Conservation (phyloP, 2,329 filamentous ascomycete genomes). For the Xylaria digitata region DNA sequence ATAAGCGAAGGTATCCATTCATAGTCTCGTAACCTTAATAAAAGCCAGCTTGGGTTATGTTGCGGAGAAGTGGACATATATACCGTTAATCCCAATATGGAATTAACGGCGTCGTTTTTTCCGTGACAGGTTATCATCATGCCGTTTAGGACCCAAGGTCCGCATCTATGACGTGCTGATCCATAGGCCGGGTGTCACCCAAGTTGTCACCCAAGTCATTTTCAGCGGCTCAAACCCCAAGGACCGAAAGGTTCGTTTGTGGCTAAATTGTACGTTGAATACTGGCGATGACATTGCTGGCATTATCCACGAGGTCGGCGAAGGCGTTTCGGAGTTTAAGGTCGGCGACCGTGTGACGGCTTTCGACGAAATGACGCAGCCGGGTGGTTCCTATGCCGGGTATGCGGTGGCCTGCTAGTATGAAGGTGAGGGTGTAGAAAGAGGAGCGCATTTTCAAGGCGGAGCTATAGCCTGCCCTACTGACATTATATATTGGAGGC, state of each 20-base stretch:
- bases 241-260: constrained; percentile 56
- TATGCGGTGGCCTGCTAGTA: constrained; percentile 67
- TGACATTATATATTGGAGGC: too few relatives aligned
- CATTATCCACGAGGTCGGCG: constrained; percentile 65
- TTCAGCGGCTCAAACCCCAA: constrained; percentile 60
- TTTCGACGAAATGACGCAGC: constrained; percentile 62
- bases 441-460: background rate
- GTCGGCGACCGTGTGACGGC: constrained; percentile 59
- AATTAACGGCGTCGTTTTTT: too few relatives aligned
- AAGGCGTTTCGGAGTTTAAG: constrained; percentile 66
- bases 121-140: too few relatives aligned
- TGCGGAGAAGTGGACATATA: too few relatives aligned
- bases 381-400: constrained; percentile 67
- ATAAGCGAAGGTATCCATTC: constrained; percentile 33
- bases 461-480: too few relatives aligned
- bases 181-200: constrained; percentile 52
- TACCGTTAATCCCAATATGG: too few relatives aligned
- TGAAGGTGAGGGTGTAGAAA: constrained; percentile 54
- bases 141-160: too few relatives aligned
- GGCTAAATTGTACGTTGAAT: constrained; percentile 51
- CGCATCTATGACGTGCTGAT: constrained; percentile 55
- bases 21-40: background rate
- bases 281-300: constrained; percentile 66
- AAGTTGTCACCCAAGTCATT: constrained; percentile 56
- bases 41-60: too few relatives aligned